Evolutionary conservation across 1,284 basidiomycete species (phyloP), one percentile per base, ranked within the genome.

Genomic region (Omphalotus olearius): DNA sequence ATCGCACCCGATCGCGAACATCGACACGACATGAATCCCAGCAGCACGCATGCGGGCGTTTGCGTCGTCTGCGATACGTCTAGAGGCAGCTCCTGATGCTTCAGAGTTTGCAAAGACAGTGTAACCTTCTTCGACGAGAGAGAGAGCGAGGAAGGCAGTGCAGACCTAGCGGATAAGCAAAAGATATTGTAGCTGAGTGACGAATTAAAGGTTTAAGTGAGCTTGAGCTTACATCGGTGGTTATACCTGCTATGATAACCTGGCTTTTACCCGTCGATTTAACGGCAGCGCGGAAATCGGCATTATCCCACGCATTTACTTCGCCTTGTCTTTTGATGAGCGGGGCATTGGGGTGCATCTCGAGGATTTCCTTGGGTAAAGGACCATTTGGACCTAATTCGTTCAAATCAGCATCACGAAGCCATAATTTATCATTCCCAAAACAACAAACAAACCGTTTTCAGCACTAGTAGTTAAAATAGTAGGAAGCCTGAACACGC

Each of bases 291-390:
- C 69, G 65, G 64, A 78, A 76, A 44, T 76, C 74, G 3, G 62
- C 52, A 59, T 74, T 76, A 59, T 76, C 74, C 75, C 75, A 78
- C 11, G 75, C 74, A 53, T 76, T 63, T 11, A 76, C 75, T 59
- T 78, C 73, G 1, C 74, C 74, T n/a, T 68, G 58, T 14, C 75
- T 67, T 61, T 69, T 74, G 63, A 76, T 71, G 54, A 69, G 60
- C 6, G 73, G 66, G 2, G 73, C 71, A 45, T 72, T 58, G 2
- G 73, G 70, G 50, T 76, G 69, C 69, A 76, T 68, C 0, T 63
- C 69, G 14, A 69, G 25, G 47, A 78, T 67, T 56, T 76, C 74
- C 47, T 61, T 61, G 2, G 71, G 72, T 11, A 76, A 61, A 10
- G 72, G 74, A 2, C 74, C 74, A 54, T 76, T 76, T 2, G 74